These are phyloP conservation scores for Solanum bulbocastanum DNA, from an alignment of 257 asterid species.

Conservation along the genomic window DNA sequence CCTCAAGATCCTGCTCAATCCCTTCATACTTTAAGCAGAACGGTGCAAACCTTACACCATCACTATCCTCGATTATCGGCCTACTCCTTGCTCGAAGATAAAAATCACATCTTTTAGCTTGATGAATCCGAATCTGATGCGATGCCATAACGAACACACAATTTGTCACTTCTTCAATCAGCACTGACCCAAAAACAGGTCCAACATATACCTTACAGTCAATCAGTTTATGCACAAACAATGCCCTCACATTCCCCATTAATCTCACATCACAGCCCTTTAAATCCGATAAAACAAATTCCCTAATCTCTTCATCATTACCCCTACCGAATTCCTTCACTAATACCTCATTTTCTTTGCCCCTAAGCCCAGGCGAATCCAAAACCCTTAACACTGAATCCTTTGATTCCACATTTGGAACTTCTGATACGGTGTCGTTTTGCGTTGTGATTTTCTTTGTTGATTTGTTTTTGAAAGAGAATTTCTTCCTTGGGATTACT, in stretches of 20 bases:
- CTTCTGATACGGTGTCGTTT: background rate
- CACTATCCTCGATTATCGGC: conserved; percentile 80
- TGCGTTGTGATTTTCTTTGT: conserved; percentile 24
- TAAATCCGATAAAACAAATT: conserved; percentile 55
- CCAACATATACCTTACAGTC: conserved; percentile 59
- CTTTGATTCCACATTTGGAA: background rate
- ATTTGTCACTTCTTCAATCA: conserved; percentile 64
- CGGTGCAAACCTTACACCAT: conserved; percentile 61
- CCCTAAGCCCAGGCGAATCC: conserved; percentile 53
- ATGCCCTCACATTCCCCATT: conserved; percentile 65
- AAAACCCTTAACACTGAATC: conserved; percentile 18
- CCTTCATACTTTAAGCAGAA: conserved; percentile 57
- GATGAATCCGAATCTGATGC: conserved; percentile 80
- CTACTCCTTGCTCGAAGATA: conserved; percentile 77
- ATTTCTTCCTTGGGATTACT: conserved; percentile 73
- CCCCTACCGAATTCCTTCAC: conserved; percentile 35
- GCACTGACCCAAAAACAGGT: conserved; percentile 47
- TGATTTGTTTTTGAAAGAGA: conserved; percentile 67
- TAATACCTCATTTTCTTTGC: conserved; percentile 33
- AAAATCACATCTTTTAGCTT: conserved; percentile 60
- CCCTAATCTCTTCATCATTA: conserved; percentile 36
- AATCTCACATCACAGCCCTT: conserved; percentile 55
- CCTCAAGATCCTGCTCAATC: conserved; percentile 48
- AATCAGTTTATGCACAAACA: conserved; percentile 55
- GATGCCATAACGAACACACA: conserved; percentile 67